phyloP scores from a whole-genome alignment of 1,284 basidiomycete species.

The Rhizoctonia solani region DNA sequence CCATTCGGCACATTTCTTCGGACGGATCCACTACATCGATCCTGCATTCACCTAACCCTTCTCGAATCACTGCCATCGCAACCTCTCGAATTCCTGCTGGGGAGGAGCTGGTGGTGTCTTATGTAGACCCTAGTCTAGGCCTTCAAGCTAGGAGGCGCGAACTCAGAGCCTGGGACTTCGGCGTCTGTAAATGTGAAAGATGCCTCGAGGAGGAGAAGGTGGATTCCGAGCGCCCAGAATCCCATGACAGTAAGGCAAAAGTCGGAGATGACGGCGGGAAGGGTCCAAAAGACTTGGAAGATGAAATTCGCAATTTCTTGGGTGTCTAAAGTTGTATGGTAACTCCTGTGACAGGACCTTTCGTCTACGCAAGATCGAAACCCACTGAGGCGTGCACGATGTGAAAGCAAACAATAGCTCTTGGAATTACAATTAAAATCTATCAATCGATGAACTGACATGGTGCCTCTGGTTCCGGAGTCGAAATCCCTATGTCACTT shows the following conservation, averaged over 20 bases:
- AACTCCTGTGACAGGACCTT: neutral
- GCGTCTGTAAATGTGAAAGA: conserved; percentile 64
- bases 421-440: too few relatives aligned
- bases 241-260: conserved; percentile 35
- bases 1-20: conserved; percentile 58
- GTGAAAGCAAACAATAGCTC: too few relatives aligned
- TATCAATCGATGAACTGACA: too few relatives aligned
- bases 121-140: conserved; percentile 68
- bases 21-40: conserved; percentile 4
- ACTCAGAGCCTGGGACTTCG: conserved; percentile 77
- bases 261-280: conserved; percentile 35
- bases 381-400: too few relatives aligned
- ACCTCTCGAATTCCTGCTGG: conserved; percentile 64
- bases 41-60: conserved; percentile 58
- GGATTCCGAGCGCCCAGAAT: conserved; percentile 42
- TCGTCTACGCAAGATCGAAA: neutral
- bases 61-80: conserved; percentile 71
- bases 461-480: too few relatives aligned
- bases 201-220: conserved; percentile 60
- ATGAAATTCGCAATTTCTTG: conserved; percentile 56
- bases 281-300: conserved; percentile 50
- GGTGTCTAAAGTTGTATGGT: conserved; percentile 41
- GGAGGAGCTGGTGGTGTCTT: conserved; percentile 73
- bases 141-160: conserved; percentile 60
- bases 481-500: too few relatives aligned